Conservation (phyloP, 208 protist genomes). For the Trichomonas vaginalis region DNA sequence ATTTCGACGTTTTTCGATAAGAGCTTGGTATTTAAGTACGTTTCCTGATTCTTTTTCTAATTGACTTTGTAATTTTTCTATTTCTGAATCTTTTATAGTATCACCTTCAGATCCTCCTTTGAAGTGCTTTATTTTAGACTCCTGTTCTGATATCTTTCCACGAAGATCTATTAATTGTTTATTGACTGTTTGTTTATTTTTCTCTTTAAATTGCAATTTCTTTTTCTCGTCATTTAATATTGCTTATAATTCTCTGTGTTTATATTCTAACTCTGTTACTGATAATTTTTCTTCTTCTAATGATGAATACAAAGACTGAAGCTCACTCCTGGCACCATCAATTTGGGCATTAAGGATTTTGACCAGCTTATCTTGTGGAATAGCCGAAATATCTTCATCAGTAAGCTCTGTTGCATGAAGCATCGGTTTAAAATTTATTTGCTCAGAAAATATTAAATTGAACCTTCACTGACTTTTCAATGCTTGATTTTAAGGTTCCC, state of each 20-base stretch:
- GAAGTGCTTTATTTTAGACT: background rate
- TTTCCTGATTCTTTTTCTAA: background rate
- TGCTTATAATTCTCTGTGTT: background rate
- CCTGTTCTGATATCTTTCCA: background rate
- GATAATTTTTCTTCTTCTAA: constrained; percentile 1
- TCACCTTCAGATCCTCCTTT: background rate
- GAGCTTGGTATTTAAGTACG: background rate
- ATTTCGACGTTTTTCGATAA: background rate
- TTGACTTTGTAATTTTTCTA: background rate
- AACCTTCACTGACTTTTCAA: too few species aligned
- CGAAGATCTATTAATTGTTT: background rate
- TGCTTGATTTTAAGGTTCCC: too few species aligned
- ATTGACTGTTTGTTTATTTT: background rate
- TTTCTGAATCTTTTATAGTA: background rate
- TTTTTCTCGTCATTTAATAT: background rate
- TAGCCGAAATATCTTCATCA: background rate
- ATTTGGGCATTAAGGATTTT: background rate
- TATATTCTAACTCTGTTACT: background rate
- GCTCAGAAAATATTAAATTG: too few species aligned
- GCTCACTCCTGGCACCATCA: background rate
- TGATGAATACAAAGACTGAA: background rate
- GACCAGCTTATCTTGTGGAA: background rate
- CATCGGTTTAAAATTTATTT: background rate
- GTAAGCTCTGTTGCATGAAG: background rate
- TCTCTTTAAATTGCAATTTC: background rate